Conservation (phyloP, 306 rosid species). For the Rosa multiflora region DNA sequence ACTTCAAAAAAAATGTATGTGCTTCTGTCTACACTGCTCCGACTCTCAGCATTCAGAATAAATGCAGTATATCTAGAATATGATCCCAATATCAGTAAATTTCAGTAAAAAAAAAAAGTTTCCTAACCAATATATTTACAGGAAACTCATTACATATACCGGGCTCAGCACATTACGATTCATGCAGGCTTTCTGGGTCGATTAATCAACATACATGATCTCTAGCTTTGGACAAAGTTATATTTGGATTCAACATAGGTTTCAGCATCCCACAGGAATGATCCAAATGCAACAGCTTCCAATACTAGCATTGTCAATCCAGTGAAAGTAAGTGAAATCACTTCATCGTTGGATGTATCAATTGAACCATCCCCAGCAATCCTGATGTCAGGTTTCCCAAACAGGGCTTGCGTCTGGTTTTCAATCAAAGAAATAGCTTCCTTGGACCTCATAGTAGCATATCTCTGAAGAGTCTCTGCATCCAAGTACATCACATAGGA, state of each 20-base stretch:
- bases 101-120: not conserved
- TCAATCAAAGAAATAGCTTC: slow-evolving; percentile 94
- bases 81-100: not conserved
- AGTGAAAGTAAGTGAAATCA: slow-evolving; percentile 55
- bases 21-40: no score
- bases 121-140: slow-evolving; percentile 15
- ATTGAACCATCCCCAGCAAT: slow-evolving; percentile 69
- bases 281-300: slow-evolving; percentile 89
- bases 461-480: slow-evolving; percentile 78
- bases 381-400: slow-evolving; percentile 77
- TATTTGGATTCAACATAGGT: slow-evolving; percentile 78
- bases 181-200: slow-evolving; percentile 22
- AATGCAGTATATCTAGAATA: not conserved
- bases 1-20: no score
- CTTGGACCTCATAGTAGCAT: slow-evolving; percentile 79
- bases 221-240: slow-evolving; percentile 59
- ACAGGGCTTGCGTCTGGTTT: slow-evolving; percentile 90
- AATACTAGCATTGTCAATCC: slow-evolving; percentile 80
- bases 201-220: not conserved
- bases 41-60: not conserved
- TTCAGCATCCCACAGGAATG: slow-evolving; percentile 86
- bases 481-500: slow-evolving; percentile 89
- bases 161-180: slow-evolving; percentile 24
- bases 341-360: slow-evolving; percentile 60
- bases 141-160: slow-evolving; percentile 14